Base-by-base conservation (phyloP, 2,329 filamentous ascomycete genomes). In the Fulvia fulva region DNA sequence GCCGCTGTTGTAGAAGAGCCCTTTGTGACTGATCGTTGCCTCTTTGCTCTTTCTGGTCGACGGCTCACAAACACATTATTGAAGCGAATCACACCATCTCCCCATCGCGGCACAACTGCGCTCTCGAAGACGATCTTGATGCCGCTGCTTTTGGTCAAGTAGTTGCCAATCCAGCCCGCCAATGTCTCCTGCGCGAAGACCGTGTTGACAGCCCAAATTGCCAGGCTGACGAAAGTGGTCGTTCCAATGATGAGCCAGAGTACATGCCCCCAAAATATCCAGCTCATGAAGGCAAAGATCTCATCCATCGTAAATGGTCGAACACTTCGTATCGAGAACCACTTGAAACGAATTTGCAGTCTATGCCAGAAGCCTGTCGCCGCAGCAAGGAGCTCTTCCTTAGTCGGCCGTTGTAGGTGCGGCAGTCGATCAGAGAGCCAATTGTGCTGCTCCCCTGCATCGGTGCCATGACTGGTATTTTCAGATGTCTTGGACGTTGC, bases 121-220 rank as follows among this genome's bases (percentile, higher is more conserved):
- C 91, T 97, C 76, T 99, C 94, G 72, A 99, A 99, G 55, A 99
- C 88, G 30, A 99, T 90, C 41, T 91, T 94, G 50, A 97, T 81
- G 5, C 94, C 94, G 8, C 92, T 94, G 19, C 92, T 96, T 70
- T 93, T 87, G 2, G 94, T 99, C 25, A 99, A 79, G 74, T 97
- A 97, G 74, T 97, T 95, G 16, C 94, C 94, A 51, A 97, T 84
- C 89, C 91, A 96, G 68, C 89, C 85, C 22, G 93, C 94, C 28
- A 99, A 80, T 3, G 90, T 96, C 84, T 99, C 94, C 80, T 99
- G 94, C 2, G 94, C 94, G 76, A 97, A 89, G 30, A 97, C 91
- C 0, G 93, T 97, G 73, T 99, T 99, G 69, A 97, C 90, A 8
- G 90, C 85, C 65, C 96, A 84, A 55, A 99, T 96, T 19, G 82